Evolutionary conservation across 164 flowering plant species (phyloP), one percentile per base, ranked within the genome.

Genomic region (Amborella trichopoda): DNA sequence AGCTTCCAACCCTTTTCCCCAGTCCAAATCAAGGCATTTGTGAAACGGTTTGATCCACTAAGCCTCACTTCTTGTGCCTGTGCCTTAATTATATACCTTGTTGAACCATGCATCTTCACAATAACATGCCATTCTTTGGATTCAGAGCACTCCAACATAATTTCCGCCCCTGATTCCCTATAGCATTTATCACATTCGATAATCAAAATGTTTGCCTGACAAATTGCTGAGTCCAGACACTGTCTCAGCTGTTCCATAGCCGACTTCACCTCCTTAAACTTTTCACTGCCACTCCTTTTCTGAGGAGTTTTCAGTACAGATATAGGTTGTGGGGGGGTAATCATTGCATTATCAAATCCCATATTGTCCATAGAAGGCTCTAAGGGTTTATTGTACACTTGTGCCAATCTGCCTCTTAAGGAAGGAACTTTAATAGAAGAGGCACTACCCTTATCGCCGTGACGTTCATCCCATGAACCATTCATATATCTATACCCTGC

Each of bases 31-130:
- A 73, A 59, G 46, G 73, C 78, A 65, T 76, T 84, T 13, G 93
- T 76, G 44, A 71, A 54, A 3, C 87, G 85, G 47, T 86, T 83
- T 24, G 40, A 32, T 27, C 72, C 22, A 50, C 63, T 54, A 3
- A 83, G 80, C 48, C 77, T 71, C 94, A 83, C 71, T n/a, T 74
- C 72, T 22, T 69, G 68, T 21, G 86, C 79, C 21, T 69, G 68
- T 21, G 86, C 79, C 53, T 58, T 66, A 46, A 63, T 60, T 20
- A 53, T 53, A 48, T 61, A 81, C 54, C 69, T 70, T 3, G 61
- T 57, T 11, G 27, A 32, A 23, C 83, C 94, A 33, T 70, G 70
- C 25, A 26, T 65, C 62, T 64, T 75, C 32, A 81, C 73, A 4
- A 60, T 76, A 57, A 84, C 62, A 53, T 38, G 52, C 84, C 94